Base-by-base conservation (phyloP, 2,329 filamentous ascomycete species). In the Dactylellina haptotyla region DNA sequence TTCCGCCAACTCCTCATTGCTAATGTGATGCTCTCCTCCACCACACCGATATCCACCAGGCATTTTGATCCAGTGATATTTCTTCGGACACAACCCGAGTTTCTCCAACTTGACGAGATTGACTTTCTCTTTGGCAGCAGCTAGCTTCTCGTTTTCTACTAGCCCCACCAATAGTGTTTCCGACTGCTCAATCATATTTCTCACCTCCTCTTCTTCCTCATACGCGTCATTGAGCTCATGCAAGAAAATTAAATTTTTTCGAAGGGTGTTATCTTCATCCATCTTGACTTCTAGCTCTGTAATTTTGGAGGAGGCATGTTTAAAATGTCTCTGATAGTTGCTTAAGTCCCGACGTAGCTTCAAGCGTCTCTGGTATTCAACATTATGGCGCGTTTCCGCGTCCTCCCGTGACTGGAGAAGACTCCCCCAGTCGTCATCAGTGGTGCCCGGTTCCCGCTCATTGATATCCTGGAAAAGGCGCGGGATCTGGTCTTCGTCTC, bases 11-110 rank as follows among this genome's bases (percentile, higher is more conserved):
- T 72, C 67, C 14, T 61, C 46, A 18, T 59, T 53, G 46, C 28
- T 77, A 16, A 88, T 80, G 66, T 77, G 89, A 80, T 91, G 89
- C 1, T 77, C 78, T 0, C 89, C 89, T 0, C 85, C 89, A 0
- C 83, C 83, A 80, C 89, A 91, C 3, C 87, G 79, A 79, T 87
- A 92, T 0, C 89, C 89, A 0, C 77, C 78, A 1, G 1, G 41
- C 76, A 88, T 84, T 76, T 85, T 86, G 25, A 89, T 86, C 89
- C 89, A 92, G 0, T 66, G 61, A 77, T 51, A 92, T 0, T 89
- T 89, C 16, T 62, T 37, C 0, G 83, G 81, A 78, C 89, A 93
- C 0, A 79, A 54, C 0, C 89, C 89, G 81, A 87, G 82, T 78
- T 65, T 82, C 82, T 71, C 83, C 80, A 59, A 80, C 75, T 75